phyloP scores from a whole-genome alignment of 176 grass and related monocot species.

The Oryza longistaminata region DNA sequence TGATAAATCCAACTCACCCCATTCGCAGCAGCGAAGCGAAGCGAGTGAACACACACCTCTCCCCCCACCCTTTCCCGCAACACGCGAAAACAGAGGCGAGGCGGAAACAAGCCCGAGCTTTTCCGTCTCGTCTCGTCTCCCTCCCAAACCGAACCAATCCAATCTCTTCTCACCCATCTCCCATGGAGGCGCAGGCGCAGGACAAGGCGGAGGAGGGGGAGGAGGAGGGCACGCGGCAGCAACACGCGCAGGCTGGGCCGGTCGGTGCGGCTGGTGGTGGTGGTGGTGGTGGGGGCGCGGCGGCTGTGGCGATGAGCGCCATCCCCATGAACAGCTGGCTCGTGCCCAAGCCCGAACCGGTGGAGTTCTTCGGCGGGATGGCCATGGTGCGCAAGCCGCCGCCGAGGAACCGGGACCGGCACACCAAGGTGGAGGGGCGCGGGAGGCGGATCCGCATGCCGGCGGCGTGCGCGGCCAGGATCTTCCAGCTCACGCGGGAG shows the following conservation, averaged over 20 bases:
- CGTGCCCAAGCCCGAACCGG: slow-evolving; percentile 80
- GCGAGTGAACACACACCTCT: slow-evolving; percentile 27
- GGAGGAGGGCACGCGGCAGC: slow-evolving; percentile 20
- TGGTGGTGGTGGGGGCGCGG: neutral
- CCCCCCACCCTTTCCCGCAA: slow-evolving; percentile 31
- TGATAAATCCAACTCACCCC: slow-evolving; percentile 26
- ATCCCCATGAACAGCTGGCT: slow-evolving; percentile 69
- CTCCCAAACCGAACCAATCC: slow-evolving; percentile 3
- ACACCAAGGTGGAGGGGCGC: slow-evolving; percentile 94
- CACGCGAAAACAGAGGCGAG: slow-evolving; percentile 38
- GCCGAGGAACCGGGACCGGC: slow-evolving; percentile 75
- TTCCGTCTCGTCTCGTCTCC: neutral
- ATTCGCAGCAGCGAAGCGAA: slow-evolving; percentile 28
- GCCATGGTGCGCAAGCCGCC: slow-evolving; percentile 57
- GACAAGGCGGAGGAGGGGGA: slow-evolving; percentile 44
- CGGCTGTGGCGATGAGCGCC: slow-evolving; percentile 35
- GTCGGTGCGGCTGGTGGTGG: neutral
- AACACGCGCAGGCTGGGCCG: neutral
- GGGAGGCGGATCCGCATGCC: slow-evolving; percentile 96
- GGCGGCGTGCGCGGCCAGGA: slow-evolving; percentile 82
- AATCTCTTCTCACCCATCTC: no score
- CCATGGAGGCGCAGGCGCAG: slow-evolving; percentile 58
- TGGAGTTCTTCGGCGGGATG: slow-evolving; percentile 71
- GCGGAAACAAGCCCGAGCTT: slow-evolving; percentile 12
- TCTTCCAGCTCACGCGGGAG: slow-evolving; percentile 97